Conservation (phyloP, 768 basidiomycete genomes). For the Psilocybe subaeruginosa region DNA sequence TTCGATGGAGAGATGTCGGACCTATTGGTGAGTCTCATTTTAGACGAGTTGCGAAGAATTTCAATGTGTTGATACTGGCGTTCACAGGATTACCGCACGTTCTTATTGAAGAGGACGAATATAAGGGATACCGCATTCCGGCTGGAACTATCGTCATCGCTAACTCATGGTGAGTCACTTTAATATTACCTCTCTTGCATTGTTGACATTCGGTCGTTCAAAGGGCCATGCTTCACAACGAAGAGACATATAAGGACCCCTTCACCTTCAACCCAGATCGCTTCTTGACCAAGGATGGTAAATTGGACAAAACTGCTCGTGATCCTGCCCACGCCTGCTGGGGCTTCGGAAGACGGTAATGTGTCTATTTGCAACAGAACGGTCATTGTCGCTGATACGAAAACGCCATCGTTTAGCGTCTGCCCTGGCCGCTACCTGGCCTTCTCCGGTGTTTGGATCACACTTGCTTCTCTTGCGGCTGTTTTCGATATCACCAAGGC, state of each 20-base stretch:
- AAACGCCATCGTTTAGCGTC: neutral
- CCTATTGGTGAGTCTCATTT: constrained; percentile 23
- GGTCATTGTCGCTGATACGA: neutral
- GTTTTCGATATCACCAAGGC: constrained; percentile 20
- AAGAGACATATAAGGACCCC: constrained; percentile 20
- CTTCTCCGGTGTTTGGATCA: constrained; percentile 19
- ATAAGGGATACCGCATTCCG: constrained; percentile 31
- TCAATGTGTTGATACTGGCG: neutral
- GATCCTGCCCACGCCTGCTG: constrained; percentile 28
- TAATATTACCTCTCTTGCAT: neutral
- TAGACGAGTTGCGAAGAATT: too few relatives aligned
- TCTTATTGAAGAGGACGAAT: constrained; percentile 27
- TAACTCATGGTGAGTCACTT: constrained; percentile 29
- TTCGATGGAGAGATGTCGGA: constrained; percentile 29
- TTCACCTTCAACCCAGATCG: constrained; percentile 23
- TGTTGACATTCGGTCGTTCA: neutral
- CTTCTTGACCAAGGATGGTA: constrained; percentile 21
- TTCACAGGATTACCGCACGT: constrained; percentile 23
- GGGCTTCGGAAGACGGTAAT: constrained; percentile 31
- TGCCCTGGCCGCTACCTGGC: constrained; percentile 24
- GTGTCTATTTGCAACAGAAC: neutral
- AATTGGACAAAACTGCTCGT: constrained; percentile 21
- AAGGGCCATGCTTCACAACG: constrained; percentile 31
- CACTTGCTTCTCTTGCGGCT: constrained; percentile 16
- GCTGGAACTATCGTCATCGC: constrained; percentile 29